phyloP scores from a whole-genome alignment of 306 rosid species.

The Malus sieversii region DNA sequence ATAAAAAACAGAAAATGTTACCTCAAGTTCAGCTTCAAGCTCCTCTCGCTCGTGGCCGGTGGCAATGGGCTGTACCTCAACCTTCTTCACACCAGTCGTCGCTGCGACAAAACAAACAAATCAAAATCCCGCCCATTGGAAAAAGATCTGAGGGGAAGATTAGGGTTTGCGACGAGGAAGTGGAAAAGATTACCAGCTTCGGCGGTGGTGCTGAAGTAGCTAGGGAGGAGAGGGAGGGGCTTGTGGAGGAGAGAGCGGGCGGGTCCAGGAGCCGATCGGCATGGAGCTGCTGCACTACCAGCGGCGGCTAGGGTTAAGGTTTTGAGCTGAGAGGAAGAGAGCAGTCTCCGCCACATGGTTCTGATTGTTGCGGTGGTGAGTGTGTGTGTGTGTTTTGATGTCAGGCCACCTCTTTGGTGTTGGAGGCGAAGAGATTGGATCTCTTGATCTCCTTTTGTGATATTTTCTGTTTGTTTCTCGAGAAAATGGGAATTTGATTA shows the following conservation, averaged over 20 bases:
- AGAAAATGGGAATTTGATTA: background rate
- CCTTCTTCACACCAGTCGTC: conserved; percentile 48
- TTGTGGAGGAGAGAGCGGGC: conserved; percentile 15
- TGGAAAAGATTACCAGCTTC: conserved; percentile 37
- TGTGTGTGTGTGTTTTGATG: background rate
- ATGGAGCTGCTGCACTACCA: conserved; percentile 21
- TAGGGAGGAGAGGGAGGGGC: conserved; percentile 18
- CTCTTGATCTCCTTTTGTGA: background rate
- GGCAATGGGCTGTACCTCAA: conserved; percentile 81
- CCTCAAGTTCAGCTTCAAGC: conserved; percentile 72
- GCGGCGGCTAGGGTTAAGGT: conserved; percentile 39
- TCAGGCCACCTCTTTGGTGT: conserved; percentile 19
- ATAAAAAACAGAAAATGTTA: background rate
- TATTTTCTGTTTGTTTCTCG: background rate
- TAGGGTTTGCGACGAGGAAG: background rate
- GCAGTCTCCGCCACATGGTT: conserved; percentile 66
- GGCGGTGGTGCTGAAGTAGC: conserved; percentile 31
- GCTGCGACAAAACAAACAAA: background rate
- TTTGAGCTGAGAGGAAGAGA: conserved; percentile 57
- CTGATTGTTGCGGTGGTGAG: background rate
- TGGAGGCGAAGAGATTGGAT: background rate
- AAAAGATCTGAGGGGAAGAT: background rate
- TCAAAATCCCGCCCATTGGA: background rate
- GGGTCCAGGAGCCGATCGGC: conserved; percentile 36
- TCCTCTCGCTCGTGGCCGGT: conserved; percentile 97